Conservation (phyloP, 768 basidiomycete genomes). For the Suillus variegatus region DNA sequence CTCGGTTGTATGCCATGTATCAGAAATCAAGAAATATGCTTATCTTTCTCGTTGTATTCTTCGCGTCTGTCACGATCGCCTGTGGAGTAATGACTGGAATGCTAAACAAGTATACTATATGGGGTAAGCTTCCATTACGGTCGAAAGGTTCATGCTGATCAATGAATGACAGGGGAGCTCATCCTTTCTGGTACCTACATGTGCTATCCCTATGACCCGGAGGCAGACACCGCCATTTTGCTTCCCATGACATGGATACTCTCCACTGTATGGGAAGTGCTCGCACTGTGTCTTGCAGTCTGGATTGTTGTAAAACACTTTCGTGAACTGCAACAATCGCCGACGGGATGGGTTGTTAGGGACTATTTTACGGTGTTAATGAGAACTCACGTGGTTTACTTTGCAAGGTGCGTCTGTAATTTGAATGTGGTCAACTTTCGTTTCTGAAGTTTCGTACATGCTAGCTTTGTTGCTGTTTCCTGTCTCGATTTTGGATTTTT, state of each 20-base stretch:
- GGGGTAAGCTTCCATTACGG: background rate
- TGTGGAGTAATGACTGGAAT: background rate
- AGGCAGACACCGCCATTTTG: background rate
- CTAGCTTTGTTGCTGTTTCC: background rate
- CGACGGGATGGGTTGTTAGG: background rate
- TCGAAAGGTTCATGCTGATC: background rate
- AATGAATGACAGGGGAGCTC: background rate
- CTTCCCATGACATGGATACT: background rate
- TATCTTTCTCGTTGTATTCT: background rate
- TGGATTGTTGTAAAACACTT: background rate
- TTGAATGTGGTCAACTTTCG: background rate
- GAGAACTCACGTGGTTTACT: background rate
- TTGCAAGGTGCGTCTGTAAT: background rate
- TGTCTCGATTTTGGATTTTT: background rate
- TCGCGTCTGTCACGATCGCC: background rate
- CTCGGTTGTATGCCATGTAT: background rate
- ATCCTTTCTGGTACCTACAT: background rate
- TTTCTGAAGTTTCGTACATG: background rate
- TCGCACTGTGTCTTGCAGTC: background rate
- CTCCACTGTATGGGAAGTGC: background rate
- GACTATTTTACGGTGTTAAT: background rate
- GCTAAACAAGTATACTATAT: background rate
- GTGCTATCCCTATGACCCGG: background rate
- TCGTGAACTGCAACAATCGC: background rate
- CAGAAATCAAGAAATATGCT: background rate